Evolutionary conservation across 2,329 filamentous ascomycete species (phyloP), one percentile per base, ranked within the genome.

Genomic region (Ophiobolus disseminans): DNA sequence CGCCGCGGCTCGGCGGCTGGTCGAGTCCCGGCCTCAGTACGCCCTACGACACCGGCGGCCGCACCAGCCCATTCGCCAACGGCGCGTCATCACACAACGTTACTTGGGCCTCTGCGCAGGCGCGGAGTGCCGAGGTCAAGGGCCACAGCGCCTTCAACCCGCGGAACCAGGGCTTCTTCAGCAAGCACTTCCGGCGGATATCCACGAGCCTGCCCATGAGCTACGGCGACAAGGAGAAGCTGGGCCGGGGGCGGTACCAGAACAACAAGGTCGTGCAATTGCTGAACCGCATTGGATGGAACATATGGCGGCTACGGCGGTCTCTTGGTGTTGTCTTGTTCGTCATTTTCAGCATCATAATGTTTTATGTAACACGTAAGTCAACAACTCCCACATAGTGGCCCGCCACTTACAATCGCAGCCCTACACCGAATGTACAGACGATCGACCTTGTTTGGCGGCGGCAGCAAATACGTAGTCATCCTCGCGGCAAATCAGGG

Each of bases 401-500:
- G 17, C 35, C 30, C 17, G 9, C 19, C 22, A 54, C 48, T 62
- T 39, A 65, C 50, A 28, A n/a, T 16, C 14, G 77, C 70, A 86
- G 84, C 79, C 42, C 62, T 86, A 32, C 74, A 81, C 45, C 77
- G 80, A 54, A 68, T 74, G 52, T 96, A 90, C 79, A 85, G 91
- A 65, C 82, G 89, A 75, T 82, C 87, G 37, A 77, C 86, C 26
- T 82, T 82, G 74, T 79, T 95, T 3, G 92, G 93, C 40, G 92
- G 93, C 40, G 94, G 94, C 16, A 86, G 87, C 68, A 97, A 96
- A 67, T 92, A 89, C 68, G 94, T 99, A 57, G 88, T 99, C 45
- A 91, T 99, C 55, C 80, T 97, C 16, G 92, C 89, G 19, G 92
- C 94, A 45, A 99, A 99, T 68, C 84, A 96, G 56, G 94, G 94